Base-by-base conservation (phyloP, 805 yeast genomes). In the Nakazawaea laoshanensis region DNA sequence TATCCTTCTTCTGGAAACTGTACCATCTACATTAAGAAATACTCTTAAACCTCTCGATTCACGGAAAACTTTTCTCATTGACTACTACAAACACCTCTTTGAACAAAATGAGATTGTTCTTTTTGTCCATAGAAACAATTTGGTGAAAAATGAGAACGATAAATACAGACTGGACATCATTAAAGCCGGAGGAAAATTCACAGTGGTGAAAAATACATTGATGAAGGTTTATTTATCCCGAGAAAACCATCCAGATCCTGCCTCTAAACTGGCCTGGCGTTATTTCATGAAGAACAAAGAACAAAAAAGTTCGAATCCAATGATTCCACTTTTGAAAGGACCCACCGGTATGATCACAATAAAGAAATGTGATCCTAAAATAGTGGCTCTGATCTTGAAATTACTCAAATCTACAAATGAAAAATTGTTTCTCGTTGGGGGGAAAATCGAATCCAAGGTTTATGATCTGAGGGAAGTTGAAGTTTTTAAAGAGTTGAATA, bases 41-140 rank as follows among this genome's bases (percentile, higher is more conserved):
- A 73, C 88, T 7, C 60, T 69, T 35, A 88, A 88, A 53, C 74
- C 74, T 12, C 48, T 64, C 28, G 68, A 66, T 25, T 77, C 89
- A 4, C 75, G 96, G 60, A 89, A 89, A 61, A 87, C 96, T 0
- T 87, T 75, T 46, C 63, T 89, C 42, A 65, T 89, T 41, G 95
- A 89, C 55, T 63, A 71, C 43, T 89, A 89, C 64, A 73, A 84
- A 40, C 59, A 78, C 41, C 53, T 86, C 41, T 67, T 86, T 59
- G 76, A 77, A 37, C 62, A 57, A 19, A 74, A 75, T 52, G 77
- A 84, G 24, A 75, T 88, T 28, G 64, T 88, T 10, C 65, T 89
- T 35, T 77, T 84, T 44, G 72, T 77, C 5, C 98, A 92, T 59
- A 89, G 85, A 61, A 85, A 86, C 53, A 87, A 87, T 52, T 58